Evolutionary conservation across 345 rosid species (phyloP).

Genomic region (Moricandia moricandioides): DNA sequence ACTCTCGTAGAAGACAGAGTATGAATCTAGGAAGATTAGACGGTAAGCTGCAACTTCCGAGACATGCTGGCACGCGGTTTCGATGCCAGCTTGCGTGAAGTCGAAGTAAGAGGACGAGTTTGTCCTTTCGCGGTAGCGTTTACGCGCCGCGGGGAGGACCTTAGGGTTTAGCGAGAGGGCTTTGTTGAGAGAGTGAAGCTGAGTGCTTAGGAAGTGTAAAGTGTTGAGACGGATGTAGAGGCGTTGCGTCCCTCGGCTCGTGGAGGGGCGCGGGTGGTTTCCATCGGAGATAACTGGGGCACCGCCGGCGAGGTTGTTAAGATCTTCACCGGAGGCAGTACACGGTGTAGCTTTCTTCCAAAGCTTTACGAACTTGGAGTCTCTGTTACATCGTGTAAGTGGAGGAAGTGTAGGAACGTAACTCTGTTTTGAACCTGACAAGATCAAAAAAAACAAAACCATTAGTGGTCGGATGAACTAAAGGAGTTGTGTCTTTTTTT

Average conservation of each 20-base stretch:
- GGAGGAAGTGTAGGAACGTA: constrained; percentile 84
- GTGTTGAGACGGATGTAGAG: constrained; percentile 87
- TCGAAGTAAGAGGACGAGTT: constrained; percentile 58
- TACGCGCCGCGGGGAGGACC: constrained; percentile 41
- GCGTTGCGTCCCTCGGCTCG: constrained; percentile 91
- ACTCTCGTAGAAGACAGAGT: constrained; percentile 60
- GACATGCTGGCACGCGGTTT: constrained; percentile 68
- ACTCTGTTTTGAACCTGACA: constrained; percentile 68
- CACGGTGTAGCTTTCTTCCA: constrained; percentile 81
- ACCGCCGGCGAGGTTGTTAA: constrained; percentile 14
- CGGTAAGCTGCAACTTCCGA: constrained; percentile 93
- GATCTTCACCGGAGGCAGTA: constrained; percentile 36
- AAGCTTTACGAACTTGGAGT: constrained; percentile 57
- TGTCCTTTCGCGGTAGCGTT: constrained; percentile 32
- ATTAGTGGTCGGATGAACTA: not conserved
- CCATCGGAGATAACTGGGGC: constrained; percentile 29
- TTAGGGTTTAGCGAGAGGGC: constrained; percentile 67
- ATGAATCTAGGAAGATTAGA: constrained; percentile 69
- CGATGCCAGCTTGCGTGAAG: constrained; percentile 46
- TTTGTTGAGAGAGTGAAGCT: constrained; percentile 78
- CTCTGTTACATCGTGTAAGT: constrained; percentile 73
- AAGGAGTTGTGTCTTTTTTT: not conserved
- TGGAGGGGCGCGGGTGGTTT: constrained; percentile 70
- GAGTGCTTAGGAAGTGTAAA: constrained; percentile 68
- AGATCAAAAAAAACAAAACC: not conserved